phyloP scores from a whole-genome alignment of 768 basidiomycete genomes.

The Termitomyces sp. region DNA sequence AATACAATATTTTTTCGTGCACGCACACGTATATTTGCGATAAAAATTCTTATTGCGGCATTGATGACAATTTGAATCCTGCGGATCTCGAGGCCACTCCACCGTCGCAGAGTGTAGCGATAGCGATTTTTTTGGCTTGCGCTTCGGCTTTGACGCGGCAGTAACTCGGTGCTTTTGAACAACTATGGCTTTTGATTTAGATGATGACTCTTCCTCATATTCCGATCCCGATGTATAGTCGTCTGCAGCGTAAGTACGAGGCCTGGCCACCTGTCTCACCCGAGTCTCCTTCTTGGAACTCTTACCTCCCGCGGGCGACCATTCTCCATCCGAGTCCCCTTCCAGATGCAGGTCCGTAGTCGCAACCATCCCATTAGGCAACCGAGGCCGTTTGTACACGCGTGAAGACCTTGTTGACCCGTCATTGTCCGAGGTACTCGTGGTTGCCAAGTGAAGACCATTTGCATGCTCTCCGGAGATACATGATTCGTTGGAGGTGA shows the following conservation, averaged over 20 bases:
- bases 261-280: background rate
- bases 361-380: background rate
- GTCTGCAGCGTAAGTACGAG: background rate
- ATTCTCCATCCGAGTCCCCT: constrained; percentile 4
- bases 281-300: background rate
- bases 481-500: background rate
- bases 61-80: constrained; percentile 19
- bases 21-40: constrained; percentile 9
- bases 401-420: background rate
- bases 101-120: no score
- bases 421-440: background rate
- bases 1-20: constrained; percentile 14
- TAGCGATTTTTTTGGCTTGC: background rate
- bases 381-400: background rate
- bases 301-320: background rate
- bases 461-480: background rate
- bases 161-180: background rate
- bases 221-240: background rate
- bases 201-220: background rate
- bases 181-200: background rate
- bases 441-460: background rate
- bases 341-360: background rate
- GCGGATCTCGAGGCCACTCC: constrained; percentile 7
- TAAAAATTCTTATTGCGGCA: constrained; percentile 6
- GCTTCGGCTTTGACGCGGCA: background rate